Evolutionary conservation across 192 early-diverging fungal genomes (phyloP).

Genomic region (Rhizophlyctis rosea): DNA sequence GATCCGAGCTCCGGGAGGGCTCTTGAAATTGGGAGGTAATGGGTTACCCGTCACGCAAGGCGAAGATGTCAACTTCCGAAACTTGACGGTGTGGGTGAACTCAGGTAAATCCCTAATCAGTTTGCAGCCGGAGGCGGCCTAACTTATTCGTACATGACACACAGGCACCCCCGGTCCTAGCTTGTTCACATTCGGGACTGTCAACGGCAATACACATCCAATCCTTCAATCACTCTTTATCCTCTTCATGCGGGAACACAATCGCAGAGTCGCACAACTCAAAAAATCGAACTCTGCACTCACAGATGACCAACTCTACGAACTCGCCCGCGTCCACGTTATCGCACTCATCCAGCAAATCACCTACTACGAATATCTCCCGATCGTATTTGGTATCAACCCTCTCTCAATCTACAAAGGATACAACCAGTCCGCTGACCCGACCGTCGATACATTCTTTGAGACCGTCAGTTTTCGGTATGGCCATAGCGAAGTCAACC

Average conservation of each 20-base stretch:
- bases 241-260: constrained; percentile 41
- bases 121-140: too few relatives aligned
- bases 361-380: constrained; percentile 36
- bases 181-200: constrained; percentile 11
- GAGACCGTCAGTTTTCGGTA: constrained; percentile 37
- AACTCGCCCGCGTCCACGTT: constrained; percentile 36
- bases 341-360: constrained; percentile 47
- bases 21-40: background rate
- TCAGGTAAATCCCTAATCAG: too few relatives aligned
- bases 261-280: constrained; percentile 31
- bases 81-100: background rate
- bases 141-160: too few relatives aligned
- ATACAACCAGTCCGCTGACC: constrained; percentile 35
- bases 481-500: constrained; percentile 33
- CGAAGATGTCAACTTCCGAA: background rate
- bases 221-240: constrained; percentile 13
- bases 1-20: background rate
- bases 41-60: background rate
- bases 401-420: constrained; percentile 26
- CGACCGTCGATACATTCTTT: constrained; percentile 38
- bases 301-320: constrained; percentile 32
- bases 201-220: constrained; percentile 20
- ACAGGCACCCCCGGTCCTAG: background rate
- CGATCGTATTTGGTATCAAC: constrained; percentile 33
- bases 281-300: constrained; percentile 2